These are phyloP conservation scores for Eucalyptus lansdowneana DNA, from an alignment of 345 rosid genomes.

Conservation along the genomic window DNA sequence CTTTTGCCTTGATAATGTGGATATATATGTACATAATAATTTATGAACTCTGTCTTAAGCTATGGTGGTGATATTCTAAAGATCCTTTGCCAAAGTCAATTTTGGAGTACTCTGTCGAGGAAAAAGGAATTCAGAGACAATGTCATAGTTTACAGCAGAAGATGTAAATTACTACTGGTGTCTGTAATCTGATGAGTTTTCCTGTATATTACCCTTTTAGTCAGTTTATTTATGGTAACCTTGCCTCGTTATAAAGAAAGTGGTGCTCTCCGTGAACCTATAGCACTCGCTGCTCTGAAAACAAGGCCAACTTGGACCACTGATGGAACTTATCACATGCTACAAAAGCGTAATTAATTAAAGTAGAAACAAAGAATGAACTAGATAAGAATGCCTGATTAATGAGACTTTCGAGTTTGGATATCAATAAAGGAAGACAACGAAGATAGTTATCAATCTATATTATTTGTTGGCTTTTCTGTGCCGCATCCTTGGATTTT, in stretches of 20 bases:
- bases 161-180: neutral
- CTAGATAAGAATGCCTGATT: neutral
- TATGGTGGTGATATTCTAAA: neutral
- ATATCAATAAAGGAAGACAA: neutral
- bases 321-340: neutral
- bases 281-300: neutral
- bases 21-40: neutral
- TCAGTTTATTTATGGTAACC: neutral
- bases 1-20: neutral
- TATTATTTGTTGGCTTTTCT: neutral
- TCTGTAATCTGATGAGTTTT: neutral
- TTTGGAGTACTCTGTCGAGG: neutral
- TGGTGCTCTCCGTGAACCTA: neutral
- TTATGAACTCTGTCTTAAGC: neutral
- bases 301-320: neutral
- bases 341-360: neutral
- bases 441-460: neutral
- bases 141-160: neutral
- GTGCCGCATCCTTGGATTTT: neutral
- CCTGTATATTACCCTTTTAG: neutral
- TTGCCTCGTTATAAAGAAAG: neutral
- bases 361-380: neutral
- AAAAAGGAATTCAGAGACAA: neutral
- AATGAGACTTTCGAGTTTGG: neutral
- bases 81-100: neutral